Base-by-base conservation (phyloP, 768 basidiomycete genomes). In the Boletus fagicola region DNA sequence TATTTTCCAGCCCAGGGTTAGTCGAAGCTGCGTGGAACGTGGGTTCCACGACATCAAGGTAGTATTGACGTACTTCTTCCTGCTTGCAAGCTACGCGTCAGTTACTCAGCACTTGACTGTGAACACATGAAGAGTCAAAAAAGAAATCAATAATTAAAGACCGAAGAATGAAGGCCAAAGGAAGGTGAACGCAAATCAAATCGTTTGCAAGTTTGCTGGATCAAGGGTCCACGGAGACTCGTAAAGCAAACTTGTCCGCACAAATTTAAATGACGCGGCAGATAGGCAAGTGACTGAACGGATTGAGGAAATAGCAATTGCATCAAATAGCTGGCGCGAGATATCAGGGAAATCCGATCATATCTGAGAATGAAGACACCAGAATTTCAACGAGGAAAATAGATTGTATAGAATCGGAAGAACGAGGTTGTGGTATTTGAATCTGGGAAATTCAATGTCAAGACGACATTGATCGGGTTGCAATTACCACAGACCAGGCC, bases 61-160 rank as follows among this genome's bases (percentile, higher is more conserved):
- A 73, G 60, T 75, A 73, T 58, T 65, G 72, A 59, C 60, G 72
- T 70, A 74, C 33, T 62, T 75, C 73, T 39, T 68, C 72, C 74
- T 73, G 62, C 53, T 45, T 58, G 54, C 44, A 55, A 47, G 50
- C 51, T 40, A 63, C n/a, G 51, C 39, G 49, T 71, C 46, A 71
- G 68, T 59, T 46, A 52, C 47, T 13, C 51, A 49, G 31, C 49
- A 54, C 36, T 57, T 50, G 35, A 28, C 33, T 20, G 60, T 48
- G 50, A 59, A 57, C 35, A 16, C 28, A 56, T 43, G 46, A 57
- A 52, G 35, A 59, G 46, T 54, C 51, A 47, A 52, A 39, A 56
- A 51, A 54, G 49, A 53, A 50, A 50, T 42, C 46, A 6, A 66
- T 49, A 54, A 49, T 26, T 28, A 43, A 49, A 55, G 45, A 54